Evolutionary conservation across 495 filamentous ascomycete genomes (phyloP).

Genomic region (Niebla homalea): DNA sequence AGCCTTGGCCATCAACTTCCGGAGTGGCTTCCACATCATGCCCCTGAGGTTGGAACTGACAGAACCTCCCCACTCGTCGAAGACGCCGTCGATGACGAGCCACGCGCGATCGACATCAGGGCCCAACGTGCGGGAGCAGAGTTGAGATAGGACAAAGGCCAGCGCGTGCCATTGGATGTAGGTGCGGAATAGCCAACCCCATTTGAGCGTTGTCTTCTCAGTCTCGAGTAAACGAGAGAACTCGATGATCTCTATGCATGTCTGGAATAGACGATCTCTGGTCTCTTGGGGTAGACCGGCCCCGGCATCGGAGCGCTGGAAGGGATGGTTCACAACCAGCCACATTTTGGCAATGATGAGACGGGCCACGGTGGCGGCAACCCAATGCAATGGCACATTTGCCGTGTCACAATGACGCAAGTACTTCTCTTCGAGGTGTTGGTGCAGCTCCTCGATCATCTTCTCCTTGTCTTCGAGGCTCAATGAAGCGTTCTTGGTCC

Average conservation of each 20-base stretch:
- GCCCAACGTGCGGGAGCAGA: constrained; percentile 35
- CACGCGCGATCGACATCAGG: constrained; percentile 41
- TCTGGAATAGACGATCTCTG: constrained; percentile 54
- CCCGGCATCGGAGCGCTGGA: constrained; percentile 19
- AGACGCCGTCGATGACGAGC: constrained; percentile 36
- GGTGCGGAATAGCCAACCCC: constrained; percentile 48
- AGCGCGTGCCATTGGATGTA: constrained; percentile 51
- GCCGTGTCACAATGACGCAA: constrained; percentile 26
- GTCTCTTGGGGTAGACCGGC: constrained; percentile 37
- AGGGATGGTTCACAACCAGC: constrained; percentile 24
- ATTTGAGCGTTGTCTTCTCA: constrained; percentile 32
- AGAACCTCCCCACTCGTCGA: constrained; percentile 27
- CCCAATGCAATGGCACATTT: constrained; percentile 30
- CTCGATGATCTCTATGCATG: constrained; percentile 40
- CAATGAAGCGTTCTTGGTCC: constrained; percentile 11
- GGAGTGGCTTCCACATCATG: constrained; percentile 41
- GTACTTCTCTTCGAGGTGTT: constrained; percentile 29
- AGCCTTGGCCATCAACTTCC: constrained; percentile 37
- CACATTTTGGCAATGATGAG: constrained; percentile 26
- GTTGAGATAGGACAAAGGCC: constrained; percentile 39
- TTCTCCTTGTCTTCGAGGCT: constrained; percentile 31
- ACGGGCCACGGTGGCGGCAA: constrained; percentile 26
- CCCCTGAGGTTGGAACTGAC: constrained; percentile 25
- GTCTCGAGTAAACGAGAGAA: constrained; percentile 40
- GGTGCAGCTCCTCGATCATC: constrained; percentile 30